Base-by-base conservation (phyloP, 495 filamentous ascomycete species). In the Lasiosphaeria miniovina region DNA sequence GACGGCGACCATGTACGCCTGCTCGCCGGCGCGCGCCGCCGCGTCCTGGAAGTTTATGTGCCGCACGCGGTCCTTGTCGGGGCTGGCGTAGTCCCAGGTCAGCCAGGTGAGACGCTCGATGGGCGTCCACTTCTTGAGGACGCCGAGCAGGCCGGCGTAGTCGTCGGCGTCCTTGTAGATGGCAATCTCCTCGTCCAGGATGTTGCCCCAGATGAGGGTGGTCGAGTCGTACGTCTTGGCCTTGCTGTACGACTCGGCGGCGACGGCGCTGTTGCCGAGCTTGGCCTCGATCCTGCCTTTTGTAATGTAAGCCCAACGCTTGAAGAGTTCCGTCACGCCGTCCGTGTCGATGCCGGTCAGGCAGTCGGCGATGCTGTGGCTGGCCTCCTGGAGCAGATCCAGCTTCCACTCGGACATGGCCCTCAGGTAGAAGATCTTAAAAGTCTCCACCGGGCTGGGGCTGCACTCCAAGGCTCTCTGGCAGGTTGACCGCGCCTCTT, bases 81-180 rank as follows among this genome's bases (percentile, higher is more conserved):
- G 12, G 12, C 12, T n/a, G 6, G 12, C 15, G 11, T 46, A 14
- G 12, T 46, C 43, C 12, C 15, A 11, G 43, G 8, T 11, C 4
- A 46, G 43, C 43, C 43, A 46, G 43, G 43, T 46, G 43, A 46
- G 43, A 7, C 43, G 43, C 12, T 46, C 43, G 43, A 46, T 14
- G 11, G 43, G 43, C 43, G 6, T 46, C 43, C 43, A 46, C 11
- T 46, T 11, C 12, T 46, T 46, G 43, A 46, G 12, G 43, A n/a
- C 11, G 6, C 15, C 12, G 5, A 46, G 12, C 12, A 46, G 11
- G 6, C 43, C 43, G 6, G 43, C 43, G 43, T 46, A 14, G 11
- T 46, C 15, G 12, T n/a, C 12, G 15, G 8, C 6, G 6, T 46
- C 15, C 6, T 14, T 5, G 6, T 46, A n/a, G 6, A 5, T 14